Conservation (phyloP, 1,139 yeast species). For the Eremothecium coryli region DNA sequence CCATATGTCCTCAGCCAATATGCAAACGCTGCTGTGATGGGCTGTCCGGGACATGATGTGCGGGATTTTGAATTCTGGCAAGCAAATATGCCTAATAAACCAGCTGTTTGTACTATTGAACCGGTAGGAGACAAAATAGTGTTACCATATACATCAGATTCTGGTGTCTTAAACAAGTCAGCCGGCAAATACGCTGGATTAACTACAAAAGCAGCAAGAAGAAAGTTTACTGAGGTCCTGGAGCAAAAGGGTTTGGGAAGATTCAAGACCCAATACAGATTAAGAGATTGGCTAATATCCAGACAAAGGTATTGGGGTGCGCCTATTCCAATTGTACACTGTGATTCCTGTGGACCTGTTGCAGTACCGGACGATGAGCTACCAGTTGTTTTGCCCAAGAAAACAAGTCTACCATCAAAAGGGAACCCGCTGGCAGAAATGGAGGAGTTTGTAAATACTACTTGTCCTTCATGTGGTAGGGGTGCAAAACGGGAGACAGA, state of each 20-base stretch:
- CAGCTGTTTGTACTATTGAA: conserved; percentile 40
- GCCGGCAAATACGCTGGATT: conserved; percentile 48
- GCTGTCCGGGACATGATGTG: conserved; percentile 88
- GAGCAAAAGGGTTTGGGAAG: conserved; percentile 37
- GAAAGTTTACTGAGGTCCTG: conserved; percentile 39
- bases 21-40: conserved; percentile 95
- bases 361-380: conserved; percentile 81
- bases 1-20: conserved; percentile 79
- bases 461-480: conserved; percentile 74
- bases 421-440: conserved; percentile 68
- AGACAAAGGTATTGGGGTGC: conserved; percentile 98
- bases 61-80: conserved; percentile 79
- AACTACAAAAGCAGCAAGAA: conserved; percentile 43
- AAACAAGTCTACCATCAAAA: conserved; percentile 40
- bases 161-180: conserved; percentile 45
- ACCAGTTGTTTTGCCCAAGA: conserved; percentile 70
- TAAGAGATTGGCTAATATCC: conserved; percentile 90
- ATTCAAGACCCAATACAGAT: conserved; percentile 45
- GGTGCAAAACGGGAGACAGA: conserved; percentile 85
- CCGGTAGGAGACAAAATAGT: conserved; percentile 23
- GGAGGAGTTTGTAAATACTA: conserved; percentile 59
- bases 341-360: conserved; percentile 75
- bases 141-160: conserved; percentile 41
- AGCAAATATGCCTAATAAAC: conserved; percentile 42
- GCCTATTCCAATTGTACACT: conserved; percentile 89